phyloP scores from a whole-genome alignment of 2,329 filamentous ascomycete genomes.

The Aspergillus ustus region DNA sequence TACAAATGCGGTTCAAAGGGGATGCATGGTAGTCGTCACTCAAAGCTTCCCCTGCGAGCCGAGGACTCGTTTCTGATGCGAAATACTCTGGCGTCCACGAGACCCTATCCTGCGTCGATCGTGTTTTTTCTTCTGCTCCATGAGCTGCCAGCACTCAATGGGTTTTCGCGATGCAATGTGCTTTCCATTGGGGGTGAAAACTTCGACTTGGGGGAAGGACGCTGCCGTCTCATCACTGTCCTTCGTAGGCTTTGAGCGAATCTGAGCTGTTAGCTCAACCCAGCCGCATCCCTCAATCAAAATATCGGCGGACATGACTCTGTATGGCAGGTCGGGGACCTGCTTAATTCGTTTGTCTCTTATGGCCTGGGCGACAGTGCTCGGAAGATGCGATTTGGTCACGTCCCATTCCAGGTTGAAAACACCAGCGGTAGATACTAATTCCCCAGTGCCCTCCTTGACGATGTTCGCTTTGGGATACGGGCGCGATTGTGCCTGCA shows the following conservation, averaged over 20 bases:
- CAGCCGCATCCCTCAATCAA: conserved; percentile 92
- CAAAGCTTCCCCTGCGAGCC: not conserved
- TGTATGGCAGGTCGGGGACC: conserved; percentile 67
- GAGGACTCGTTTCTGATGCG: conserved; percentile 29
- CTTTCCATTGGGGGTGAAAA: conserved; percentile 83
- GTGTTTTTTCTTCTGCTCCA: conserved; percentile 35
- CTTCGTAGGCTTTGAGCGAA: conserved; percentile 60
- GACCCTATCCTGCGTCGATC: conserved; percentile 34
- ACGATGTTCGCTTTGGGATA: conserved; percentile 68
- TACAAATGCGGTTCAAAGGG: conserved; percentile 4
- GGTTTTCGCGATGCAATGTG: conserved; percentile 62
- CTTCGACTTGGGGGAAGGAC: conserved; percentile 70
- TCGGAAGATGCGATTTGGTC: conserved; percentile 76
- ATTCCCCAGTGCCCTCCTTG: conserved; percentile 59
- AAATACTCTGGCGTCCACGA: conserved; percentile 31
- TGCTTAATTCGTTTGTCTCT: conserved; percentile 62
- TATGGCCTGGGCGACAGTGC: conserved; percentile 69
- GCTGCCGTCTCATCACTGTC: conserved; percentile 37
- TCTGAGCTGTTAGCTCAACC: conserved; percentile 85
- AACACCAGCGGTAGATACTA: conserved; percentile 71
- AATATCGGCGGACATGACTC: conserved; percentile 79
- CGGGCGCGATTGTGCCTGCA: conserved; percentile 68
- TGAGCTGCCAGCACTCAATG: conserved; percentile 41
- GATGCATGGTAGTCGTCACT: not conserved
- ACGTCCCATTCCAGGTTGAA: conserved; percentile 81